phyloP scores from a whole-genome alignment of 2,329 filamentous ascomycete genomes.

The Colletotrichum musae region DNA sequence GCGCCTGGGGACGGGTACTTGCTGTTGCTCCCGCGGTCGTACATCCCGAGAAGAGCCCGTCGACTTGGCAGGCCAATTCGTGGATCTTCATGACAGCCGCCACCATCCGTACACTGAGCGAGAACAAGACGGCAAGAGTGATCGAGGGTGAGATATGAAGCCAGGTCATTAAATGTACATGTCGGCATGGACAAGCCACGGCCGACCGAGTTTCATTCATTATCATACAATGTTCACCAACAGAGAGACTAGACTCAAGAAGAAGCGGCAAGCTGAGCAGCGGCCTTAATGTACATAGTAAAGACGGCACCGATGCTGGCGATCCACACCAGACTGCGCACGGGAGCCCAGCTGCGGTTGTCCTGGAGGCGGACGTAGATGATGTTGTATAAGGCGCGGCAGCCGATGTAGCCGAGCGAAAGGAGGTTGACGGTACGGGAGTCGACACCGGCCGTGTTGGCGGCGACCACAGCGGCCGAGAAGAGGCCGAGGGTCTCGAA shows the following conservation, averaged over 20 bases:
- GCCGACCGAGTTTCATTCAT: no score
- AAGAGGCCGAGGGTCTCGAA: constrained; percentile 62
- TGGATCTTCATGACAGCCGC: background rate
- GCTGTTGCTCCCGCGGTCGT: constrained; percentile 3
- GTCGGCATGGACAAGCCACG: no score
- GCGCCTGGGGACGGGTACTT: constrained; percentile 10
- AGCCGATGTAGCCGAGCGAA: constrained; percentile 55
- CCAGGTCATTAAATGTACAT: no score
- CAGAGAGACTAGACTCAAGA: constrained; percentile 1
- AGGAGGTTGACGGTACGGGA: constrained; percentile 56
- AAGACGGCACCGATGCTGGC: constrained; percentile 51
- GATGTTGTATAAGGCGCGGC: constrained; percentile 57
- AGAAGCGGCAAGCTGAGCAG: constrained; percentile 44
- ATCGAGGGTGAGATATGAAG: no score
- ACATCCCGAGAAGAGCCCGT: background rate
- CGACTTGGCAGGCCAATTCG: background rate
- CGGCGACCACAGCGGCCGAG: constrained; percentile 60
- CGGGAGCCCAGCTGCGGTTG: constrained; percentile 52
- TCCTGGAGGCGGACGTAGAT: constrained; percentile 61
- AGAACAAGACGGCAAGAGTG: background rate
- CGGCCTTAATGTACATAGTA: constrained; percentile 60
- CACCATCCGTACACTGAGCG: background rate
- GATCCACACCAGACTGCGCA: constrained; percentile 58
- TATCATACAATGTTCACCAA: no score
- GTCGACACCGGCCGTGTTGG: constrained; percentile 59